Conservation (phyloP, 768 basidiomycete species). For the Cyclocybe cylindracea region DNA sequence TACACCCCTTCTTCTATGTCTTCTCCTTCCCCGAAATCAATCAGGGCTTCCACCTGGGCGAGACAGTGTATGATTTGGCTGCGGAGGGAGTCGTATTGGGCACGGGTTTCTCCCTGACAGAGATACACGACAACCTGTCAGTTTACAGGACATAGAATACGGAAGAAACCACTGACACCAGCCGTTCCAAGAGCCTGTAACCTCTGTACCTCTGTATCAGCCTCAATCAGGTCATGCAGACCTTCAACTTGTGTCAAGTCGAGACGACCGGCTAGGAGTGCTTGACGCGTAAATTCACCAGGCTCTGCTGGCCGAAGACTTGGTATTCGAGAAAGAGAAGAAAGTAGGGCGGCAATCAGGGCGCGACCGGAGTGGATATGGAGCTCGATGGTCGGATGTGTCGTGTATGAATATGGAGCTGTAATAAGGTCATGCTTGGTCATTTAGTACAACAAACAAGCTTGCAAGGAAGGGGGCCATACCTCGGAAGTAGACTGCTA, state of each 20-base stretch:
- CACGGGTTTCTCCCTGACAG: constrained; percentile 60
- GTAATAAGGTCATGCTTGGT: neutral
- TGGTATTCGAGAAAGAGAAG: constrained; percentile 59
- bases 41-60: constrained; percentile 82
- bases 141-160: neutral
- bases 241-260: constrained; percentile 92
- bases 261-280: constrained; percentile 77
- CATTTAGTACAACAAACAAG: constrained; percentile 1
- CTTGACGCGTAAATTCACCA: constrained; percentile 88
- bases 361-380: constrained; percentile 89
- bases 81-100: constrained; percentile 65
- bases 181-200: constrained; percentile 69
- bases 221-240: constrained; percentile 82
- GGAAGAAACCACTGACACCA: constrained; percentile 47
- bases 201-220: constrained; percentile 84
- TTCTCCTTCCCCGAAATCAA: constrained; percentile 93
- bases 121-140: neutral
- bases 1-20: constrained; percentile 84
- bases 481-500: constrained; percentile 85
- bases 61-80: constrained; percentile 69
- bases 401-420: constrained; percentile 85
- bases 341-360: constrained; percentile 69
- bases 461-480: constrained; percentile 11
- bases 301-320: constrained; percentile 77
- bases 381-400: constrained; percentile 79